phyloP scores from a whole-genome alignment of 2,329 filamentous ascomycete species.

The Coniochaeta ligniaria region DNA sequence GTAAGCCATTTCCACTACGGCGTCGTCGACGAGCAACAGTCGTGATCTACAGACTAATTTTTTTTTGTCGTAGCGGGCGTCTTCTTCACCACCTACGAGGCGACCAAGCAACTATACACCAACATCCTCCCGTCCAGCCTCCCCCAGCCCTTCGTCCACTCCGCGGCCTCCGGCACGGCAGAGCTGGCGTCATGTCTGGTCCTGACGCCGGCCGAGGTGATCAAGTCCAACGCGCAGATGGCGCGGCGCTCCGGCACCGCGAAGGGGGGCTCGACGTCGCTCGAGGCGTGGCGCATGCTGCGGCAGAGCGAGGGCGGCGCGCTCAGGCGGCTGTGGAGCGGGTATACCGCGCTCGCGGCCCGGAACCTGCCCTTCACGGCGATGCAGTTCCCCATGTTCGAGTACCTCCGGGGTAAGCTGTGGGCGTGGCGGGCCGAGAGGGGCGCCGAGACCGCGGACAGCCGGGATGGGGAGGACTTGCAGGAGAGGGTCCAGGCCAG shows the following conservation, averaged over 20 bases:
- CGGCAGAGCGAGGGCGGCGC: constrained; percentile 40
- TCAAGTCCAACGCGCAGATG: constrained; percentile 94
- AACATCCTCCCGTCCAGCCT: constrained; percentile 38
- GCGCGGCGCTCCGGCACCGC: constrained; percentile 29
- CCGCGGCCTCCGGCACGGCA: constrained; percentile 64
- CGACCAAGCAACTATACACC: constrained; percentile 57
- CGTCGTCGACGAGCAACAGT: background rate
- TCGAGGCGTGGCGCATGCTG: constrained; percentile 41
- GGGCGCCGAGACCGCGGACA: constrained; percentile 18
- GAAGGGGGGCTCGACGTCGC: constrained; percentile 31
- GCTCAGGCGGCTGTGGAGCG: constrained; percentile 53
- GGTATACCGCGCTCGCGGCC: constrained; percentile 75
- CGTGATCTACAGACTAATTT: background rate
- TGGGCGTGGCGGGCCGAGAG: constrained; percentile 26
- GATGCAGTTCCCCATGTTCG: constrained; percentile 83
- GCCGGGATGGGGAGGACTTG: constrained; percentile 18
- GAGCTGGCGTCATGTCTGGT: constrained; percentile 83
- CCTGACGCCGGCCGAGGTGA: constrained; percentile 79
- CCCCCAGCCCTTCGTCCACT: constrained; percentile 64
- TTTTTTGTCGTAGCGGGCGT: constrained; percentile 60
- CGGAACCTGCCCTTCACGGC: constrained; percentile 84
- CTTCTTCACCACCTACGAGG: constrained; percentile 89
- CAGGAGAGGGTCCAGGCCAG: constrained; percentile 6
- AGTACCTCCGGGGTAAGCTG: constrained; percentile 55
- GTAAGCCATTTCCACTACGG: constrained; percentile 30